Conservation (phyloP, 805 yeast genomes). For the Candida schatavii region DNA sequence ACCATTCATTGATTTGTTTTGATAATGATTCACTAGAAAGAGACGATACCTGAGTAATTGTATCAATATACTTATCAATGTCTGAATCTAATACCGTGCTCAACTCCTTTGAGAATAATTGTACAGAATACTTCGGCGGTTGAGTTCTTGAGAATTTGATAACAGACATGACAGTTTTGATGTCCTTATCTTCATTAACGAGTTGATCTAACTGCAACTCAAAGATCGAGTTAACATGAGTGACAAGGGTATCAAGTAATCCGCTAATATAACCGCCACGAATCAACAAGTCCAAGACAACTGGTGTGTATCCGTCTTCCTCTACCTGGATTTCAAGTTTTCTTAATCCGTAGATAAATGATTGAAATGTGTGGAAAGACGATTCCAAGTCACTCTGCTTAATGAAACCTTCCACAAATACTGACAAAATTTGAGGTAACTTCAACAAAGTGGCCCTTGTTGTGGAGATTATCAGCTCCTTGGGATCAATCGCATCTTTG, state of each 20-base stretch:
- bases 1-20: conserved; percentile 14
- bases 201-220: conserved; percentile 1
- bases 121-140: background rate
- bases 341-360: conserved; percentile 1
- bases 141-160: background rate
- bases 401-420: conserved; percentile 6
- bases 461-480: background rate
- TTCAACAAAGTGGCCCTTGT: background rate
- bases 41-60: conserved; percentile 4
- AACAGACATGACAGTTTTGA: conserved; percentile 1
- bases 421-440: conserved; percentile 6
- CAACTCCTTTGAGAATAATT: conserved; percentile 19
- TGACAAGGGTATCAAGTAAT: background rate
- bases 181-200: conserved; percentile 2
- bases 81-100: conserved; percentile 25
- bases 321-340: background rate
- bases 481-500: background rate
- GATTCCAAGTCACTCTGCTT: background rate
- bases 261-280: background rate
- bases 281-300: background rate
- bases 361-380: background rate
- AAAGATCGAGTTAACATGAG: background rate
- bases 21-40: conserved; percentile 2
- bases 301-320: background rate
- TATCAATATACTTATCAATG: conserved; percentile 24